Evolutionary conservation across 2,329 filamentous ascomycete genomes (phyloP).

Genomic region (Dothistroma pini): DNA sequence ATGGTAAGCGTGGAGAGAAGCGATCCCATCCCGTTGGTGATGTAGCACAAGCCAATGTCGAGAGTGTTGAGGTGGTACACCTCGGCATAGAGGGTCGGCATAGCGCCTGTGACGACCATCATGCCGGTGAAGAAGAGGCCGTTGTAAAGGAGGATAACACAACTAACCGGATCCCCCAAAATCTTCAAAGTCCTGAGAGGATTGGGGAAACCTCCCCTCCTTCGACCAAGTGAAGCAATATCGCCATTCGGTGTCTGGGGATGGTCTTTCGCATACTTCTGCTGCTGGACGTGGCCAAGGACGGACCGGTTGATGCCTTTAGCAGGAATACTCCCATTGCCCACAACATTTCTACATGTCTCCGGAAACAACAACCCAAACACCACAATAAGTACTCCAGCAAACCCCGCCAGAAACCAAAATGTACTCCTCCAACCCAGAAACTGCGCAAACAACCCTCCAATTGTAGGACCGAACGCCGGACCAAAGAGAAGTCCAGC

Average conservation of each 20-base stretch:
- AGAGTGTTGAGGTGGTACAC: conserved; percentile 33
- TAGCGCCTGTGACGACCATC: conserved; percentile 45
- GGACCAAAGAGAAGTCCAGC: conserved; percentile 22
- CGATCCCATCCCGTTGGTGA: conserved; percentile 39
- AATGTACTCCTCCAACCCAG: conserved; percentile 38
- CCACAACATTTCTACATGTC: conserved; percentile 42
- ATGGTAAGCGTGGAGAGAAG: conserved; percentile 39
- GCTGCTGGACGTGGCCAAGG: conserved; percentile 26
- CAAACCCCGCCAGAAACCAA: conserved; percentile 45
- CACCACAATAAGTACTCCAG: conserved; percentile 32
- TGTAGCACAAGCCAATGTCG: conserved; percentile 28
- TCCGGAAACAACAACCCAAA: conserved; percentile 36
- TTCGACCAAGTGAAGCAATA: conserved; percentile 7
- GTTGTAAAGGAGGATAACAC: conserved; percentile 29
- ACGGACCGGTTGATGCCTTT: conserved; percentile 29
- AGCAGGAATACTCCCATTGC: conserved; percentile 35
- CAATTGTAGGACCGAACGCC: conserved; percentile 28
- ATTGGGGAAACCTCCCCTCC: conserved; percentile 39
- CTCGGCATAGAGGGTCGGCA: conserved; percentile 42
- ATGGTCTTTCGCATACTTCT: conserved; percentile 11
- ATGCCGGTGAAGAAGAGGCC: conserved; percentile 44
- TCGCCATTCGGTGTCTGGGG: conserved; percentile 8
- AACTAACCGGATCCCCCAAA: conserved; percentile 11
- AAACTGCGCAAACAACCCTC: conserved; percentile 34
- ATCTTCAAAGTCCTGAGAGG: conserved; percentile 27